Base-by-base conservation (phyloP, 2,329 filamentous ascomycete genomes). In the Aspergillus aculeatinus region DNA sequence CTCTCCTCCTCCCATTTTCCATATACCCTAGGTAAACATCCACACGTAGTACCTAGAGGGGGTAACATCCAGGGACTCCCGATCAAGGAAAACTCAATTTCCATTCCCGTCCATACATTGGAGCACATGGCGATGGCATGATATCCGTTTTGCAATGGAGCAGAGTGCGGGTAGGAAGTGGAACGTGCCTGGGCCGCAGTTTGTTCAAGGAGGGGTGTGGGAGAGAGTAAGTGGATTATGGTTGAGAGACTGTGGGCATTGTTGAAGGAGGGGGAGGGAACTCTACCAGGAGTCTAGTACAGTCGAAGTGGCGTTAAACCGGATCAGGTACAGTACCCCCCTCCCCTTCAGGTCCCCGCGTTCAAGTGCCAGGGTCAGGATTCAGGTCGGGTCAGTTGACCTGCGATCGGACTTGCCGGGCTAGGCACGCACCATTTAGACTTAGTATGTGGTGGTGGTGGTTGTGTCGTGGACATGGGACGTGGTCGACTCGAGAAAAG, bases 331-430 rank as follows among this genome's bases (percentile, higher is more conserved):
- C 6, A 4, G 23, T 23, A 23, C 16, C 16, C 5, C 39, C 27
- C 27, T 29, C 5, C 27, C 9, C 27, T 29, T 29, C 27, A 29
- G 27, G 27, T 44, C 39, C 39, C 39, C 39, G 39, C 39, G 39
- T 44, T 19, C 33, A 35, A 44, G 39, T 12, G 39, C 39, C 39
- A 19, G 39, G 39, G 39, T 44, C 39, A 44, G 39, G 39, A 44
- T 44, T 7, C 56, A 57, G 50, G 51, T 50, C 56, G 35, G 50
- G 61, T 63, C 63, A 65, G 58, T 62, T 65, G 63, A 65, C 63
- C 63, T 61, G 62, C 62, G 60, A 64, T 65, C 63, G 57, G 60
- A 61, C 51, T 50, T 44, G 51, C 51, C 56, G 29, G 58, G 50
- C 53, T 55, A 55, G 33, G 12, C 42, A 29, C 35, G 11, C 14